Base-by-base conservation (phyloP, 345 rosid genomes). In the Sonneratia alba region DNA sequence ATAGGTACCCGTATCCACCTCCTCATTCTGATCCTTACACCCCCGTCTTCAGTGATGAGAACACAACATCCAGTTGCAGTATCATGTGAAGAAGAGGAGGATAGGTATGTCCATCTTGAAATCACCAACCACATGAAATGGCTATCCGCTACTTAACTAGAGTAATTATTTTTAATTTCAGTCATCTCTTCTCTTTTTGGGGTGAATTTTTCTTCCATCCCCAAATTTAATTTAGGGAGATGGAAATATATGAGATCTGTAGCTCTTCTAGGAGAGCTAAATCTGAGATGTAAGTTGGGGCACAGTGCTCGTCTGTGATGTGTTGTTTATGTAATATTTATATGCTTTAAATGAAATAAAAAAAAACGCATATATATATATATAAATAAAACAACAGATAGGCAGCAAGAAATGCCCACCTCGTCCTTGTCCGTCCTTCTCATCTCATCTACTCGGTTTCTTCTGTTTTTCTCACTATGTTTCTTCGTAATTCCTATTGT, bases 31-130 rank as follows among this genome's bases (percentile, higher is more conserved):
- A 59, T 42, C 70, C 70, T 68, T 70, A 70, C 65, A 63, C 89
- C 73, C 75, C 83, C 80, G 74, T 77, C 85, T 93, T 93, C 82
- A 89, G 86, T 70, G 98, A 93, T 71, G 98, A 93, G 81, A 91
- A 93, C 80, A 85, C 98, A 40, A 42, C 45, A 3, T 85, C 91
- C 43, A 88, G 96, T 81, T 91, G 98, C 92, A 88, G 66, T 77
- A 82, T 93, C 32, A 91, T 93, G 97, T 93, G 91, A 92, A 48
- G 64, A 51, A 45, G 27, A 40, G 11, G 32, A 57, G 42, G 45
- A 42, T 9, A 42, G 10, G 2, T 42, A 4, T 42, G 45, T 9
- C 45, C 45, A 42, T 42, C 45, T 42, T 9, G 10, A 42, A 42
- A 42, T 42, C 45, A 42, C 45, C 45, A 42, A 42, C 32, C 32